Evolutionary conservation across 768 basidiomycete genomes (phyloP).

Genomic region (Lentinus brumalis): DNA sequence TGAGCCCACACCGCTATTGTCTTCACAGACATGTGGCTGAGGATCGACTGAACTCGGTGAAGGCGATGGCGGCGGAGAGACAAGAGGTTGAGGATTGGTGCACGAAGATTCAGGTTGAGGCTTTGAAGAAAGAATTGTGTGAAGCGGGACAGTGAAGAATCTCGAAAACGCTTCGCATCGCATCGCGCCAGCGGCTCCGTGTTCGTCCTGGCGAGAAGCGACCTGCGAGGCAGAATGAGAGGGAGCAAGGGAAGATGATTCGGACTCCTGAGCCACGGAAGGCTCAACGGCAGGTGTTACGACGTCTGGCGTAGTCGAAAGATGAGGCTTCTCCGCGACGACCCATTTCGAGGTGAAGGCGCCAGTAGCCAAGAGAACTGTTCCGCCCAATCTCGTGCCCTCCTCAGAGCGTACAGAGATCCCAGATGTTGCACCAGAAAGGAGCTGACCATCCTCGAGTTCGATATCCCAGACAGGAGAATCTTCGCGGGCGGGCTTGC

Average conservation of each 20-base stretch:
- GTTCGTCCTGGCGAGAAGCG: not conserved
- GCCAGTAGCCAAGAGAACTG: slow-evolving; percentile 42
- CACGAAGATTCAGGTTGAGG: no score
- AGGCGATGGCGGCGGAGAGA: no score
- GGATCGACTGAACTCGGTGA: no score
- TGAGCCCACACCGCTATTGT: no score
- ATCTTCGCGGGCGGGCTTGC: slow-evolving; percentile 14
- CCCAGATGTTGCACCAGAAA: slow-evolving; percentile 19
- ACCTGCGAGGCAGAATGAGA: slow-evolving; percentile 62
- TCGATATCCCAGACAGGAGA: slow-evolving; percentile 65
- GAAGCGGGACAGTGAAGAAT: not conserved
- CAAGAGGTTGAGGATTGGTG: no score
- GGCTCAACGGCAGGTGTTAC: not conserved
- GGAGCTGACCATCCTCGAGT: slow-evolving; percentile 26
- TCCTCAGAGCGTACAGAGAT: slow-evolving; percentile 1
- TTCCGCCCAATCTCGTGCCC: slow-evolving; percentile 19
- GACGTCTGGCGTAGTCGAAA: not conserved
- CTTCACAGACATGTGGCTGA: no score
- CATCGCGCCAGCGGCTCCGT: no score
- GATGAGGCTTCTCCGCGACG: not conserved
- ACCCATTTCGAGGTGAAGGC: slow-evolving; percentile 29
- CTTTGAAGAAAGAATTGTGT: no score
- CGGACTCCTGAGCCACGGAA: not conserved
- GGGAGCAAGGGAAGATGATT: slow-evolving; percentile 38
- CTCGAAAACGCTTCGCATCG: not conserved